Percentiles rank a stretch among this genome's conserved stretches.
These are phyloP conservation scores for Sclerotinia subarctica DNA, from an alignment of 2,329 filamentous ascomycete species.

Conservation along the genomic window DNA sequence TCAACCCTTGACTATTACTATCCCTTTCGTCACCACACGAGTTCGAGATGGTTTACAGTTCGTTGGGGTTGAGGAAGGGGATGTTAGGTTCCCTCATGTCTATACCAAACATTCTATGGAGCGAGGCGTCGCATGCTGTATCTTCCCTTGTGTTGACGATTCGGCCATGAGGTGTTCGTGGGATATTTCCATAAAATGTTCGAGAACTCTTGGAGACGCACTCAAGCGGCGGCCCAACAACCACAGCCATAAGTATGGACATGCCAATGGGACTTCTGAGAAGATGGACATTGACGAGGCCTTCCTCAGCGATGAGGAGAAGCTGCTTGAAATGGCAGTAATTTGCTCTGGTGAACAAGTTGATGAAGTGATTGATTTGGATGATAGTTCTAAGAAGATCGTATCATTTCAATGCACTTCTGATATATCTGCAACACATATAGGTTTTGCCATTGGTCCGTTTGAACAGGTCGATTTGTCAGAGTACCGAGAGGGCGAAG, in stretches of 20 bases:
- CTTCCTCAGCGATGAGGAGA: slow-evolving; percentile 69
- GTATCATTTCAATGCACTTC: slow-evolving; percentile 77
- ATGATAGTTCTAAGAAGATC: slow-evolving; percentile 78
- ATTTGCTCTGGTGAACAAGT: slow-evolving; percentile 87
- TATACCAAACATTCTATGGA: slow-evolving; percentile 82
- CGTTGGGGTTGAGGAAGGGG: slow-evolving; percentile 76
- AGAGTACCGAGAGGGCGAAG: slow-evolving; percentile 83
- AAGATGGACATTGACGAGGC: slow-evolving; percentile 26
- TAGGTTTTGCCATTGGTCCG: slow-evolving; percentile 90
- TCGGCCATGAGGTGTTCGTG: slow-evolving; percentile 76
- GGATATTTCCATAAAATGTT: slow-evolving; percentile 83
- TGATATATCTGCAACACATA: slow-evolving; percentile 78
- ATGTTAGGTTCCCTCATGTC: slow-evolving; percentile 82
- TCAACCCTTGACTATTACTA: slow-evolving; percentile 59
- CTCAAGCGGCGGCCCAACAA: slow-evolving; percentile 44
- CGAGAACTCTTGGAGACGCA: slow-evolving; percentile 80
- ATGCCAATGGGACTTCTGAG: slow-evolving; percentile 21
- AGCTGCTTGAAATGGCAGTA: slow-evolving; percentile 81
- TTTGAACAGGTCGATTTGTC: slow-evolving; percentile 92
- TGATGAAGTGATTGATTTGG: slow-evolving; percentile 74
- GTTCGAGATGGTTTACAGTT: slow-evolving; percentile 89
- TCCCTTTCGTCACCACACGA: slow-evolving; percentile 74
- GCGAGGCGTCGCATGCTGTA: slow-evolving; percentile 74
- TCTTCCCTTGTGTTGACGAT: slow-evolving; percentile 94
- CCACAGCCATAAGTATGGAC: slow-evolving; percentile 36